A percentile compares a stretch with the other conserved stretches of the same genome.
phyloP scores from a whole-genome alignment of 1,284 basidiomycete genomes.

The Cystobasidiaceae sp. region DNA sequence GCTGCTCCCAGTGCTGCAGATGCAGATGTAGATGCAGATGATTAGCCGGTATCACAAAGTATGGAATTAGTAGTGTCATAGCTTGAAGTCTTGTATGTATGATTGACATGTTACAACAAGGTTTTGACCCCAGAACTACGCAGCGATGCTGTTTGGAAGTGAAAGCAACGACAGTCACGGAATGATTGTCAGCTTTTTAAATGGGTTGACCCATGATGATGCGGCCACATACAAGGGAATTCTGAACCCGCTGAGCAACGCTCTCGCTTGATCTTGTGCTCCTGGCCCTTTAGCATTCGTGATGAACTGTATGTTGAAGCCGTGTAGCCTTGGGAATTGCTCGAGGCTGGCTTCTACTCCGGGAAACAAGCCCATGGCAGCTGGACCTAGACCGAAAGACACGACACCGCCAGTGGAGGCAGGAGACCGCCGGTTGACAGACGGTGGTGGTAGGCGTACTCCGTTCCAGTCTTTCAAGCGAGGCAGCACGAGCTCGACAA shows the following conservation, averaged over 20 bases:
- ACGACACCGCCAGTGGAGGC: conserved; percentile 80
- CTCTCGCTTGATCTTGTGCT: conserved; percentile 77
- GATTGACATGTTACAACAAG: neutral
- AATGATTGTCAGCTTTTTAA: neutral
- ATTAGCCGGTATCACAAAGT: neutral
- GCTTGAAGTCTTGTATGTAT: neutral
- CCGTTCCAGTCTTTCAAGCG: conserved; percentile 86
- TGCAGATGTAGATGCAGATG: neutral
- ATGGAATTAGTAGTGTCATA: neutral
- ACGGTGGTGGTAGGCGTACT: conserved; percentile 62
- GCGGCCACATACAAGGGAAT: conserved; percentile 60
- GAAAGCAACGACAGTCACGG: neutral
- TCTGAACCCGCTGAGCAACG: conserved; percentile 80
- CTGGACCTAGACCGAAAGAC: conserved; percentile 74
- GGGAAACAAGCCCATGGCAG: conserved; percentile 86
- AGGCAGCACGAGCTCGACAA: conserved; percentile 91
- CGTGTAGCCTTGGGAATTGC: conserved; percentile 72
- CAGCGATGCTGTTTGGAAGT: conserved; percentile 4
- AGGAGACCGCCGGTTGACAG: conserved; percentile 49
- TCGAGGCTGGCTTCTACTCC: conserved; percentile 79
- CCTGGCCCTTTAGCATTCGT: conserved; percentile 76
- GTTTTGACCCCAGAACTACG: too few relatives aligned
- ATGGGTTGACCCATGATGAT: too few relatives aligned
- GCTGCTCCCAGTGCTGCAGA: too few relatives aligned
- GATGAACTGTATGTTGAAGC: conserved; percentile 86